Percentiles rank a stretch among this genome's conserved stretches.
phyloP scores from a whole-genome alignment of 305 asterid species.

The Solanum hybrid region DNA sequence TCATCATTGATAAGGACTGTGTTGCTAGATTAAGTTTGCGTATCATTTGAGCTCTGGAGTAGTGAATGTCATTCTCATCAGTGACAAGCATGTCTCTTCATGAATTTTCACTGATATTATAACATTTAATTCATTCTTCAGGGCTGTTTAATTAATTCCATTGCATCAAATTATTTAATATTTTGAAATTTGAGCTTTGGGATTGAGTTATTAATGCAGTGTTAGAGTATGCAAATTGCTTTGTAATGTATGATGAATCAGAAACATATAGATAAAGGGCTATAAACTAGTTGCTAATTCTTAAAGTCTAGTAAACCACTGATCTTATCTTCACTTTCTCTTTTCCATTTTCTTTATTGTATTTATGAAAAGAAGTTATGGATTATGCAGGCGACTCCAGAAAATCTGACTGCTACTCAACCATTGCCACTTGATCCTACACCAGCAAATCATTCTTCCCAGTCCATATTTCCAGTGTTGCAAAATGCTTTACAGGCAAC shows the following conservation, averaged over 20 bases:
- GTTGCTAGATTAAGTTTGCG: background rate
- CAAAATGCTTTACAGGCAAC: conserved; percentile 61
- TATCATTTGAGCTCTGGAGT: background rate
- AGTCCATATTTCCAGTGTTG: conserved; percentile 45
- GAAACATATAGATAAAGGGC: background rate
- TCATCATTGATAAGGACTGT: background rate
- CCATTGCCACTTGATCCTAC: conserved; percentile 39
- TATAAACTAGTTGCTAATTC: background rate
- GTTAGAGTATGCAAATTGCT: background rate
- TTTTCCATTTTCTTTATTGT: background rate
- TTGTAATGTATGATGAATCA: background rate
- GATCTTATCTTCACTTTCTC: background rate
- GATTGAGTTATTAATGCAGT: background rate
- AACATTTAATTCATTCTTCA: background rate
- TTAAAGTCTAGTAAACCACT: background rate
- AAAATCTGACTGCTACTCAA: conserved; percentile 29
- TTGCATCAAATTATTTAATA: background rate
- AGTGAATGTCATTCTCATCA: background rate
- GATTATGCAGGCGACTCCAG: conserved; percentile 47
- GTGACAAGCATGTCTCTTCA: background rate
- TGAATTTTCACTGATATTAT: background rate
- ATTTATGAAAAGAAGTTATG: background rate
- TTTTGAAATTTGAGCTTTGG: background rate
- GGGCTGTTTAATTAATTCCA: background rate
- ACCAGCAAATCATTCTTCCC: conserved; percentile 35